phyloP scores from a whole-genome alignment of 306 rosid genomes.

The Cotoneaster glaucophyllus region DNA sequence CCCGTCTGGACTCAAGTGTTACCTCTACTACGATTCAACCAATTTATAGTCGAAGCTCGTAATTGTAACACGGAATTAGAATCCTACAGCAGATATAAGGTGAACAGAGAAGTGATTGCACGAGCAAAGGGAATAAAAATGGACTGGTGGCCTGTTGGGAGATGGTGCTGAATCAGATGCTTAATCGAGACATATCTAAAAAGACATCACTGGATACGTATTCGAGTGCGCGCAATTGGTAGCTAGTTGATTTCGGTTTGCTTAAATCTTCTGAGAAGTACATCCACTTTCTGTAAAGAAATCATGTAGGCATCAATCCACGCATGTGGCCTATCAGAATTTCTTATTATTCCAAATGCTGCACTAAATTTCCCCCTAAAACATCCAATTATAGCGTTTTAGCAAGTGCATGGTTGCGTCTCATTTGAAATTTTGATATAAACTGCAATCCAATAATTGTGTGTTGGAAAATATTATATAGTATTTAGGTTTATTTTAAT shows the following conservation, averaged over 20 bases:
- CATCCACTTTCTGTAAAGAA: not conserved
- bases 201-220: slow-evolving; percentile 30
- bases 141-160: slow-evolving; percentile 17
- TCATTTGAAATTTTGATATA: not conserved
- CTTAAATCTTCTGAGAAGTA: not conserved
- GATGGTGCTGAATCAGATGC: slow-evolving; percentile 45
- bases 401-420: not conserved
- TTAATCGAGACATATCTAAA: slow-evolving; percentile 25
- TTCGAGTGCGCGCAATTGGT: slow-evolving; percentile 11
- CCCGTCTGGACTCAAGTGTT: slow-evolving; percentile 24
- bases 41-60: slow-evolving; percentile 43
- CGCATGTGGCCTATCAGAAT: not conserved
- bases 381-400: not conserved
- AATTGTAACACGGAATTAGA: slow-evolving; percentile 15
- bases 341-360: not conserved
- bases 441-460: not conserved
- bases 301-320: not conserved
- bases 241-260: not conserved
- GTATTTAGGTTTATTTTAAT: too few species aligned
- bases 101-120: slow-evolving; percentile 11
- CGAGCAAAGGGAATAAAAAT: slow-evolving; percentile 39
- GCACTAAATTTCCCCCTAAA: not conserved
- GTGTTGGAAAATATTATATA: too few species aligned
- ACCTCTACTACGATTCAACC: slow-evolving; percentile 1
- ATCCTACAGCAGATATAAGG: slow-evolving; percentile 1